Evolutionary conservation across 2,329 filamentous ascomycete species (phyloP).

Genomic region (Juglanconis juglandina): DNA sequence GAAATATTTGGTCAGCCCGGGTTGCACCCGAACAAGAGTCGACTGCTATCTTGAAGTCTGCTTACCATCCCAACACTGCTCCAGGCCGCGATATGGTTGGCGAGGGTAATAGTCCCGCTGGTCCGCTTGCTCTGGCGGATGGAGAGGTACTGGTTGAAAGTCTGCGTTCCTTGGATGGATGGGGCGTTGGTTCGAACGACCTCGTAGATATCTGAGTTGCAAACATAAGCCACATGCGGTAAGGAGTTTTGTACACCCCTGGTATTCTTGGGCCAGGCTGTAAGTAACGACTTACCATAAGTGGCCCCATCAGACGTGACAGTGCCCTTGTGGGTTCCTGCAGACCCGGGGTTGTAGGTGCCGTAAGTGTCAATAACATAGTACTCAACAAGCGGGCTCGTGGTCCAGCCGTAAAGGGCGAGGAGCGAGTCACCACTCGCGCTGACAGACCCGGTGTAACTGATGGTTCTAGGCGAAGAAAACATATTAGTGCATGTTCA

Average conservation of each 20-base stretch:
- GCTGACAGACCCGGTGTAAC: slow-evolving; percentile 4
- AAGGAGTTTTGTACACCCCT: background rate
- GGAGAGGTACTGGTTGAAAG: slow-evolving; percentile 42
- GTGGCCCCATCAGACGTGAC: slow-evolving; percentile 21
- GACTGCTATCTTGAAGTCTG: background rate
- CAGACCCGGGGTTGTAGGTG: slow-evolving; percentile 20
- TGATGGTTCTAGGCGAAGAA: background rate
- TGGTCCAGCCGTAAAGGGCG: slow-evolving; percentile 30
- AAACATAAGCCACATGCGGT: background rate
- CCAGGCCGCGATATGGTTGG: slow-evolving; percentile 47
- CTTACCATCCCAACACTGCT: slow-evolving; percentile 31
- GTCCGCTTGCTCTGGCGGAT: slow-evolving; percentile 40
- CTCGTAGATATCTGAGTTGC: slow-evolving; percentile 19
- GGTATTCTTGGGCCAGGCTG: background rate
- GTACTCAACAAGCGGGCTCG: slow-evolving; percentile 29
- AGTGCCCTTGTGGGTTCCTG: slow-evolving; percentile 15
- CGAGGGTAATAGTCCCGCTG: slow-evolving; percentile 41
- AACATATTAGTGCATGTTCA: too few relatives aligned
- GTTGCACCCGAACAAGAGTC: background rate
- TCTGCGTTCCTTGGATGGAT: slow-evolving; percentile 37
- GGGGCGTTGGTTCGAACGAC: slow-evolving; percentile 29
- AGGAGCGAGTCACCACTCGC: slow-evolving; percentile 5
- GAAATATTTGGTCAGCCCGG: background rate
- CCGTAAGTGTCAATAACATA: slow-evolving; percentile 26
- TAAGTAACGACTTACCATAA: slow-evolving; percentile 10